Evolutionary conservation across 116 monocot species (phyloP), one percentile per base, ranked within the genome.

Genomic region (Iris pallida): DNA sequence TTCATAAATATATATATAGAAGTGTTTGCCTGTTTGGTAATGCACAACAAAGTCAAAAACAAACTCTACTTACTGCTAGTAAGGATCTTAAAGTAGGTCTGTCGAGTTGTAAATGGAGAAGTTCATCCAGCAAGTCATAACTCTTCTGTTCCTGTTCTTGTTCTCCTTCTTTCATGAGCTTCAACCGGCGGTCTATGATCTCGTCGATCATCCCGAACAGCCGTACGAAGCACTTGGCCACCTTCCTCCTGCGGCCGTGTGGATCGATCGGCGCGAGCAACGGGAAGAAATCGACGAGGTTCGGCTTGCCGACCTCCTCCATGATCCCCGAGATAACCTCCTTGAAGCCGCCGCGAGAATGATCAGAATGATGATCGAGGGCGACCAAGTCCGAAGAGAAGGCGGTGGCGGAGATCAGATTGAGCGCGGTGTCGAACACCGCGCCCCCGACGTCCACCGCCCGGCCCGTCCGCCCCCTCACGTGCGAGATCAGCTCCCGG

Each of bases 281-380:
- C 5, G 78, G 81, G 63, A 81, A 84, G 74, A 70, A 79, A 54
- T 88, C 70, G 0, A 79, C 66, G 17, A 82, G 3, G 58, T 81
- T 88, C n/a, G 88, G 69, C 6, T 19, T 55, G 13, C 73, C 81
- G 6, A 42, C 42, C 13, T 81, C 85, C 49, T 63, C 61, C 63
- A 77, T 70, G 42, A 63, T 41, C 2, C 13, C 55, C 53, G 45
- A 18, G 6, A 70, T 49, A 15, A 73, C 15, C 5, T 57, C 64
- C 17, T 60, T 72, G 51, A 83, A 71, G 17, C 76, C 76, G 6
- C 57, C 45, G 4, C 63, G 44, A 3, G 76, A 45, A 0, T 63
- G 62, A 5, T 76, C 76, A 0, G 69, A 70, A 16, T 55, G 20
- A 15, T 70, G 12, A 12, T 57, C 68, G 3, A 30, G 30, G 3